Conservation (phyloP, 2,329 filamentous ascomycete species). For the Sporothrix brunneoviolacea region DNA sequence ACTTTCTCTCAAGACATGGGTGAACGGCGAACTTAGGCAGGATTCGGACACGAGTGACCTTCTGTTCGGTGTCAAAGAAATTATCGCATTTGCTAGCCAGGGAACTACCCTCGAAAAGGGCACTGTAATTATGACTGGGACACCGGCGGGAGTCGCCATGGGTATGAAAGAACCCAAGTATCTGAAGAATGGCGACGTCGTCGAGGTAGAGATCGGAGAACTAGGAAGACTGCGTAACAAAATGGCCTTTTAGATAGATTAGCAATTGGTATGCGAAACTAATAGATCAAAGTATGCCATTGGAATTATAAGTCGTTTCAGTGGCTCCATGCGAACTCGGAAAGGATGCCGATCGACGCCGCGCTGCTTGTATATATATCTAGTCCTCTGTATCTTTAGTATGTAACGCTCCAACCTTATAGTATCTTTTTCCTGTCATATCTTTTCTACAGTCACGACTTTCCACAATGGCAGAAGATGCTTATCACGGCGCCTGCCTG, state of each 20-base stretch:
- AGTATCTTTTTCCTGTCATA: no score
- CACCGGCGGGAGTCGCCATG: constrained; percentile 34
- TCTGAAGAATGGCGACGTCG: constrained; percentile 33
- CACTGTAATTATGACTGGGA: constrained; percentile 36
- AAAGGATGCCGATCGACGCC: no score
- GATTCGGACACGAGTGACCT: constrained; percentile 30
- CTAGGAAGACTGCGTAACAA: constrained; percentile 36
- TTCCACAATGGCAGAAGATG: no score
- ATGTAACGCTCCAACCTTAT: no score
- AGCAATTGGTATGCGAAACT: no score
- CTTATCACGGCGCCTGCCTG: no score
- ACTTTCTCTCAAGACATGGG: constrained; percentile 22
- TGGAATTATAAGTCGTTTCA: no score
- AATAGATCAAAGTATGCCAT: no score
- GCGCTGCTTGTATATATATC: no score
- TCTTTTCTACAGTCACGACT: no score
- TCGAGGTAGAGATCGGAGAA: constrained; percentile 35
- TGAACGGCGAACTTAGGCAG: constrained; percentile 12
- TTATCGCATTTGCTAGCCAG: constrained; percentile 36
- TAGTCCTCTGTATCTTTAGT: no score
- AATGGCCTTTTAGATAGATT: constrained; percentile 26
- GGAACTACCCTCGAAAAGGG: constrained; percentile 34
- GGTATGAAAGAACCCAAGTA: constrained; percentile 23
- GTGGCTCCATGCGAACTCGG: no score
- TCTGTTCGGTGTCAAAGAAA: constrained; percentile 43